Percentiles rank a stretch among this genome's conserved stretches.
Conservation (phyloP, 2,329 filamentous ascomycete genomes). For the Stachybotrys chartarum region DNA sequence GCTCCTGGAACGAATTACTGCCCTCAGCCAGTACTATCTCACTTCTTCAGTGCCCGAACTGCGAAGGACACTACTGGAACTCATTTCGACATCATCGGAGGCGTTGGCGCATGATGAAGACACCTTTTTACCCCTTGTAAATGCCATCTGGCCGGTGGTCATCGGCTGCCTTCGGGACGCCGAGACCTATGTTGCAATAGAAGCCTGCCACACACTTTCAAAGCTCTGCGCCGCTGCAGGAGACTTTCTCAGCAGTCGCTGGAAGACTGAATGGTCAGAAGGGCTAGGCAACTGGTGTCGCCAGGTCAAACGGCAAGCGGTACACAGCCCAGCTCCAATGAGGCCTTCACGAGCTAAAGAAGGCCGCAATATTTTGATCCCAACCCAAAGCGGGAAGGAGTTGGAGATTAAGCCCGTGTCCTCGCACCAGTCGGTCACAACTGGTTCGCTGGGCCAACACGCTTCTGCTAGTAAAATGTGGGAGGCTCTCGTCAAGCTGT, state of each 20-base stretch:
- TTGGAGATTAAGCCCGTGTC: slow-evolving; percentile 9
- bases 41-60: slow-evolving; percentile 76
- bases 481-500: slow-evolving; percentile 51
- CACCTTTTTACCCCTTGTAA: slow-evolving; percentile 79
- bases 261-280: slow-evolving; percentile 65
- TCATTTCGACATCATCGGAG: slow-evolving; percentile 66
- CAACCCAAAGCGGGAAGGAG: slow-evolving; percentile 16
- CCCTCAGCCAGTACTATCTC: slow-evolving; percentile 82
- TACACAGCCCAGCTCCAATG: slow-evolving; percentile 8
- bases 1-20: slow-evolving; percentile 75
- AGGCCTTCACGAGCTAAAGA: slow-evolving; percentile 10
- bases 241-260: slow-evolving; percentile 70
- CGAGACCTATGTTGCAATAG: slow-evolving; percentile 61
- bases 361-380: slow-evolving; percentile 22
- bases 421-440: slow-evolving; percentile 5
- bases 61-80: slow-evolving; percentile 67
- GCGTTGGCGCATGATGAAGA: slow-evolving; percentile 71
- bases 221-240: slow-evolving; percentile 66
- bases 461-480: slow-evolving; percentile 57
- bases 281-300: slow-evolving; percentile 44
- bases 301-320: slow-evolving; percentile 33
- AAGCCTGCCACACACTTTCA: slow-evolving; percentile 62
- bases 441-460: slow-evolving; percentile 46
- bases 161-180: slow-evolving; percentile 58
- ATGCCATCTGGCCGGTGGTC: slow-evolving; percentile 84